Percentiles rank a stretch among this genome's conserved stretches.
Evolutionary conservation across 2,329 filamentous ascomycete species (phyloP).

Genomic region (Pseudogymnoascus sp.): DNA sequence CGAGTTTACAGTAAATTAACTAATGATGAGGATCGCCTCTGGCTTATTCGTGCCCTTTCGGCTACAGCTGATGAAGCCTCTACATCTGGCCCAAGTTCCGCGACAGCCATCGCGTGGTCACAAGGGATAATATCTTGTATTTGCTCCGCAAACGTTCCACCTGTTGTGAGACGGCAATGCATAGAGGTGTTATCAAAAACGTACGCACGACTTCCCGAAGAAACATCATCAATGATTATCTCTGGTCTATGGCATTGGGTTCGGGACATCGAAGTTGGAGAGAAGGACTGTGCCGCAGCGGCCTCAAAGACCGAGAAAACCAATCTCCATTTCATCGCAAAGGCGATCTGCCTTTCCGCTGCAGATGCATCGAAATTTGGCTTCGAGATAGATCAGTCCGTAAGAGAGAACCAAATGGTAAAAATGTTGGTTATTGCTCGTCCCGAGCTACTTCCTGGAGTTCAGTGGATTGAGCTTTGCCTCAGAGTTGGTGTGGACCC

Average conservation of each 20-base stretch:
- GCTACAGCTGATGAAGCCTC: constrained; percentile 47
- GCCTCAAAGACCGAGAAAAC: constrained; percentile 55
- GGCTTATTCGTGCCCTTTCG: constrained; percentile 64
- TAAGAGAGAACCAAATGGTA: constrained; percentile 62
- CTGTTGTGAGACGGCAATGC: constrained; percentile 55
- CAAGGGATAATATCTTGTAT: constrained; percentile 77
- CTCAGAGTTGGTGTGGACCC: constrained; percentile 75
- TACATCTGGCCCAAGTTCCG: constrained; percentile 36
- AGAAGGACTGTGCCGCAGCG: constrained; percentile 67
- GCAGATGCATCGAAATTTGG: constrained; percentile 41
- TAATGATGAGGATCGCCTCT: constrained; percentile 65
- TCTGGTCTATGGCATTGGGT: constrained; percentile 75
- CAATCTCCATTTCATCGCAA: constrained; percentile 53
- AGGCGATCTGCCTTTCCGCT: constrained; percentile 52
- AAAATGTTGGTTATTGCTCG: constrained; percentile 70
- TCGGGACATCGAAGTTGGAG: constrained; percentile 53
- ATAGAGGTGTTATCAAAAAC: constrained; percentile 51
- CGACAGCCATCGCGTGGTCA: constrained; percentile 64
- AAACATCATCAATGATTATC: constrained; percentile 55
- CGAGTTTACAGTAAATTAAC: constrained; percentile 76
- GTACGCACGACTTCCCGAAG: constrained; percentile 50
- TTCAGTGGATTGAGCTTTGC: constrained; percentile 84
- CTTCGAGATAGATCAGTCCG: constrained; percentile 36
- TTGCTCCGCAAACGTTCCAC: constrained; percentile 51
- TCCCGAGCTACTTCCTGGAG: constrained; percentile 64